A percentile compares a stretch with the other conserved stretches of the same genome.
phyloP scores from a whole-genome alignment of 2,329 filamentous ascomycete genomes.

The Penicillium frequentans region DNA sequence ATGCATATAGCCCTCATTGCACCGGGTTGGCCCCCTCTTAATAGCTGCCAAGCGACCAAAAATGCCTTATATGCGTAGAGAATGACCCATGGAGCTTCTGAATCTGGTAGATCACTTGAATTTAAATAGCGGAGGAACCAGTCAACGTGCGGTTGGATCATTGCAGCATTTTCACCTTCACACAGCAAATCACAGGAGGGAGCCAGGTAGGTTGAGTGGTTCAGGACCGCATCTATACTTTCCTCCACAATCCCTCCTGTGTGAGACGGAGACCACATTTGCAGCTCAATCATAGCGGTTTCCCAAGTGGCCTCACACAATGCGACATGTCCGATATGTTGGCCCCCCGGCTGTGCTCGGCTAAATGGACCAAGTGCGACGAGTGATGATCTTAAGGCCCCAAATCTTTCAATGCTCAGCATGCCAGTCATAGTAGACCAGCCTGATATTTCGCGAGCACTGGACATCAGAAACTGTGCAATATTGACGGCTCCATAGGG shows the following conservation, averaged over 20 bases:
- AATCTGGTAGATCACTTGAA: slow-evolving; percentile 11
- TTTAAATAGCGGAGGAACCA: slow-evolving; percentile 44
- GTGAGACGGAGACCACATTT: slow-evolving; percentile 45
- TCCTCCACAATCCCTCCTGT: slow-evolving; percentile 41
- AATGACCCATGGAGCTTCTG: slow-evolving; percentile 42
- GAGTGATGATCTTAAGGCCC: slow-evolving; percentile 38
- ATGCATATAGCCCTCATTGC: slow-evolving; percentile 37
- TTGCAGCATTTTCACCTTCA: slow-evolving; percentile 25
- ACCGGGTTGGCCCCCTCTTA: slow-evolving; percentile 29
- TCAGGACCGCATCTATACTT: slow-evolving; percentile 38
- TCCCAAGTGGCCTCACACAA: slow-evolving; percentile 42
- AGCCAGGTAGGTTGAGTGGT: slow-evolving; percentile 32
- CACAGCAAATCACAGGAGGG: slow-evolving; percentile 34
- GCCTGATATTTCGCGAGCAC: slow-evolving; percentile 44
- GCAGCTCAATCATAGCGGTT: slow-evolving; percentile 45
- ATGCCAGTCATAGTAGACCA: slow-evolving; percentile 47
- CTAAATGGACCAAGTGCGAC: slow-evolving; percentile 34
- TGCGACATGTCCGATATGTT: background rate
- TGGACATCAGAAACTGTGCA: slow-evolving; percentile 44
- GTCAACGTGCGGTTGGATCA: slow-evolving; percentile 39
- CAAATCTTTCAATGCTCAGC: slow-evolving; percentile 42
- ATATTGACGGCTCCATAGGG: slow-evolving; percentile 46
- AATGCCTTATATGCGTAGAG: slow-evolving; percentile 45
- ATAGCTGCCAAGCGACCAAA: slow-evolving; percentile 43
- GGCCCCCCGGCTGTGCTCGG: slow-evolving; percentile 1